phyloP scores from a whole-genome alignment of 73 alveolate genomes.

The Paraurostyla sp. region DNA sequence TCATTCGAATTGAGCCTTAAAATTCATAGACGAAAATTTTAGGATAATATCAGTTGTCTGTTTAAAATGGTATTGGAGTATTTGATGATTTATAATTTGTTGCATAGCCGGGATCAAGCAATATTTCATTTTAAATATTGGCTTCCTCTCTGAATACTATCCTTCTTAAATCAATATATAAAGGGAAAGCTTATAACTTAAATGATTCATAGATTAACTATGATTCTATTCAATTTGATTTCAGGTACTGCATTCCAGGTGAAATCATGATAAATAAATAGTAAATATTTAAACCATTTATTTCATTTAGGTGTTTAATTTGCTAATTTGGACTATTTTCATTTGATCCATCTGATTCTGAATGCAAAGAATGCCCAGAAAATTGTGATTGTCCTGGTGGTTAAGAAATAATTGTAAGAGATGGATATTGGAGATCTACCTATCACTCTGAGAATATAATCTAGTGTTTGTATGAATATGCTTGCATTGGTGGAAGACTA shows the following conservation, averaged over 20 bases:
- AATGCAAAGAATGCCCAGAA: constrained; percentile 8
- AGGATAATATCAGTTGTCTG: background rate
- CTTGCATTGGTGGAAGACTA: constrained; percentile 31
- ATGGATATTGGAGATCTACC: constrained; percentile 51
- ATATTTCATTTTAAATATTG: background rate
- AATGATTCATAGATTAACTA: background rate
- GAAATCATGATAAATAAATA: background rate
- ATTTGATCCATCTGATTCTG: background rate
- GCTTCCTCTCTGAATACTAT: background rate
- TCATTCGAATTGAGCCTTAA: background rate
- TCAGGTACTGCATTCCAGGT: background rate
- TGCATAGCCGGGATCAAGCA: background rate
- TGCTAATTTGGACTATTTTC: background rate
- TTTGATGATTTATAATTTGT: background rate
- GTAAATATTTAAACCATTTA: background rate
- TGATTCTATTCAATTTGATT: background rate
- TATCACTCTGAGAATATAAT: background rate
- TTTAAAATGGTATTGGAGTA: too few relatives aligned
- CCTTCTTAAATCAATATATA: background rate
- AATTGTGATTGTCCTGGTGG: constrained; percentile 66
- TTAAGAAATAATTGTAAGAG: background rate
- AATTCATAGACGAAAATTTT: background rate
- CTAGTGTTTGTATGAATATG: background rate
- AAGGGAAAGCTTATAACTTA: background rate
- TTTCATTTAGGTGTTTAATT: background rate